Evolutionary conservation across 2,329 filamentous ascomycete species (phyloP), one percentile per base, ranked within the genome.

Genomic region (Pseudodiploospora longispora): DNA sequence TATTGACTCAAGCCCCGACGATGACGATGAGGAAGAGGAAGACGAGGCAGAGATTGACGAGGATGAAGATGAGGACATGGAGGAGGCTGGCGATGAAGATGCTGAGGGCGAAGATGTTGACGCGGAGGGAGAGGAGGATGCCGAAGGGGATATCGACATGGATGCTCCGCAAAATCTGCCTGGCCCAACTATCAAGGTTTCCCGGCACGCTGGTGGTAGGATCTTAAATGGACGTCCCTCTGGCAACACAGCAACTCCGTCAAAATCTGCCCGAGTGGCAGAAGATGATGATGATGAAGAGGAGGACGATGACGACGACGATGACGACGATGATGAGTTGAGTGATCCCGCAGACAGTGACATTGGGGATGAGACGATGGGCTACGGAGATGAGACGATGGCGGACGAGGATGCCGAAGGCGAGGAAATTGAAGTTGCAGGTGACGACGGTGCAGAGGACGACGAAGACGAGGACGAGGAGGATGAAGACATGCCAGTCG

Each of bases 301-400:
- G 34, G 71, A 74, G 50, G 46, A 63, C 5, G 63, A 68, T 9
- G 71, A 75, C 6, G 65, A 66, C 6, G 70, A 74, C 19, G 71
- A 73, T 19, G 71, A 73, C 35, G 71, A 72, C n/a, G 72, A 75
- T 7, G 75, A 76, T 35, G 74, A 78, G 50, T 67, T 78, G 4
- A 78, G 74, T 50, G 75, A 78, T 35, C 64, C 75, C 5, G 64
- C 54, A 6, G 72, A 77, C 38, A 76, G 72, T 49, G 72, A 78
- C 12, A 64, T 60, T 7, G 60, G 57, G 10, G 63, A 65, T 30
- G 56, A 62, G 28, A 67, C 60, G 36, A 55, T 66, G 50, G 63
- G 59, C 5, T 57, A 66, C 63, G 53, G 66, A 6, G 62, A 74
- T 42, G 71, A 72, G 44, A 71, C 69, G 6, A 68, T 72, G 51